Conservation (phyloP, 1,284 basidiomycete species). For the Naganishia albida region DNA sequence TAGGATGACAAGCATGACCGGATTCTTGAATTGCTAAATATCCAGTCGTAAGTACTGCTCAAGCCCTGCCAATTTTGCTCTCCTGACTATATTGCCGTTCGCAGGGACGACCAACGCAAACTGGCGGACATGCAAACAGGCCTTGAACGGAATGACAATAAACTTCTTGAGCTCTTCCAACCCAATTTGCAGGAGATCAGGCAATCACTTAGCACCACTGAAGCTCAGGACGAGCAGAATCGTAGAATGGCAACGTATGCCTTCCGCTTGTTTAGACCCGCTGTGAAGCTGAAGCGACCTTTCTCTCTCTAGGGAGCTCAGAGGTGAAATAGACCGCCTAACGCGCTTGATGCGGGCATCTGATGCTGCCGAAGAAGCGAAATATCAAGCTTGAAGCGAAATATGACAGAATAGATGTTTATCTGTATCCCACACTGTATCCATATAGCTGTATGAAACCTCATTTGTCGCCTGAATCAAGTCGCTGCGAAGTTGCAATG, state of each 20-base stretch:
- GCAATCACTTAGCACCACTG: conserved; percentile 32
- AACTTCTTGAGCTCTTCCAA: conserved; percentile 37
- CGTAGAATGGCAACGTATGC: conserved; percentile 42
- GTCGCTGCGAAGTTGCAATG: no score
- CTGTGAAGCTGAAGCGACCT: conserved; percentile 15
- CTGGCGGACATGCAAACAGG: conserved; percentile 39
- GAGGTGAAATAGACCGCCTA: conserved; percentile 41
- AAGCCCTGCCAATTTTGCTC: background rate
- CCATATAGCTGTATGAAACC: background rate
- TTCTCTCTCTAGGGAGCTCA: conserved; percentile 37
- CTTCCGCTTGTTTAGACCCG: background rate
- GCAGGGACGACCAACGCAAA: conserved; percentile 41
- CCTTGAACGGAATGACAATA: conserved; percentile 31
- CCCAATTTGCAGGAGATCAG: conserved; percentile 18
- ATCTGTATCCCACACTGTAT: conserved; percentile 1
- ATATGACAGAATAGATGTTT: background rate
- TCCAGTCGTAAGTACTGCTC: conserved; percentile 42
- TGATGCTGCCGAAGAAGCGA: no score
- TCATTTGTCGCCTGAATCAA: background rate
- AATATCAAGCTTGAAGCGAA: background rate
- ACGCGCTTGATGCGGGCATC: conserved; percentile 41
- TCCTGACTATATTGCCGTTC: background rate
- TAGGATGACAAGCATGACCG: conserved; percentile 38
- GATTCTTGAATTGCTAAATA: conserved; percentile 42
- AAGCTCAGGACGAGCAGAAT: conserved; percentile 38